Evolutionary conservation across 2,329 filamentous ascomycete genomes (phyloP).

Genomic region (Aulographum hederae): DNA sequence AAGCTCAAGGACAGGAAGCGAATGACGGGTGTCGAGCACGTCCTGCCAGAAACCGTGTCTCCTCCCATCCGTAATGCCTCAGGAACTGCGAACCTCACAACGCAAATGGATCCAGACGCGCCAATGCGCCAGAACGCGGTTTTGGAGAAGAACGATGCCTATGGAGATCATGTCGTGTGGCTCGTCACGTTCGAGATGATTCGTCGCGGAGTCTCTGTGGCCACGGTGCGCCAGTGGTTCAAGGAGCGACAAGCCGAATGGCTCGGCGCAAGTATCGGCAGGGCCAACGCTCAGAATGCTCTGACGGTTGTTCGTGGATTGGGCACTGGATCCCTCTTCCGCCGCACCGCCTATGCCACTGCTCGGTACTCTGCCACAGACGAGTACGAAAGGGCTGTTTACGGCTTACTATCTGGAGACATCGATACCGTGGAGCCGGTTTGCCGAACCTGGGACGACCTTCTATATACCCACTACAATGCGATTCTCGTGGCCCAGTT

Average conservation of each 20-base stretch:
- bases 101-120: conserved; percentile 83
- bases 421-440: conserved; percentile 58
- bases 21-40: conserved; percentile 33
- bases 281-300: conserved; percentile 29
- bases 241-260: conserved; percentile 71
- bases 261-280: conserved; percentile 70
- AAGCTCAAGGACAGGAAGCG: conserved; percentile 83
- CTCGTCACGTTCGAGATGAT: conserved; percentile 87
- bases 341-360: conserved; percentile 59
- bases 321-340: conserved; percentile 40
- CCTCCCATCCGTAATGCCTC: background rate
- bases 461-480: conserved; percentile 75
- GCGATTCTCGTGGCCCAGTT: conserved; percentile 67
- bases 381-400: conserved; percentile 75
- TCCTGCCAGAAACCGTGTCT: background rate
- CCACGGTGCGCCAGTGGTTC: conserved; percentile 70
- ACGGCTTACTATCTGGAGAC: conserved; percentile 78
- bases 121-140: conserved; percentile 58
- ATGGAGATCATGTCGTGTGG: conserved; percentile 83
- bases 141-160: conserved; percentile 68
- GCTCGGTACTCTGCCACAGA: conserved; percentile 48
- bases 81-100: conserved; percentile 39
- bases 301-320: conserved; percentile 18
- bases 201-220: conserved; percentile 58
- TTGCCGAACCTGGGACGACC: conserved; percentile 68